Conservation (phyloP, 345 rosid species). For the Brassica incana region DNA sequence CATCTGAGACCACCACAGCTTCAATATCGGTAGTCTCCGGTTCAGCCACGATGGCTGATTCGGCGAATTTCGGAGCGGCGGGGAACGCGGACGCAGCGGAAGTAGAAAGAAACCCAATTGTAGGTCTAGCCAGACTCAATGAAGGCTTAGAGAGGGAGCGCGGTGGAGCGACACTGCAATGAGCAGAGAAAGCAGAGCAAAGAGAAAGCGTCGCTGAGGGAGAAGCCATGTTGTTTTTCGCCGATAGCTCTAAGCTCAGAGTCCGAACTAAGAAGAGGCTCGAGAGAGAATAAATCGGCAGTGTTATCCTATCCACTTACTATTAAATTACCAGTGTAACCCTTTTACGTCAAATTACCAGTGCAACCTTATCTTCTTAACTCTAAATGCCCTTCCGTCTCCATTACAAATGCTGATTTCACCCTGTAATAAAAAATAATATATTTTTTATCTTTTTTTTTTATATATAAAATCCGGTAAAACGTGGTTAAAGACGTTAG, state of each 20-base stretch:
- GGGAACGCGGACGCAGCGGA: slow-evolving; percentile 39
- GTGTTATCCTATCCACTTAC: slow-evolving; percentile 39
- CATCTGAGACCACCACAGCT: slow-evolving; percentile 38
- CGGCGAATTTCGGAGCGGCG: slow-evolving; percentile 49
- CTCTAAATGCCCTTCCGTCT: no score
- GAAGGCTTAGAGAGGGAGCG: slow-evolving; percentile 41
- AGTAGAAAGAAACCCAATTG: slow-evolving; percentile 31
- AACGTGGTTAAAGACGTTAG: no score
- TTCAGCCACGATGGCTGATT: slow-evolving; percentile 51
- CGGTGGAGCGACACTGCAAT: slow-evolving; percentile 54
- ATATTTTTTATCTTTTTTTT: no score
- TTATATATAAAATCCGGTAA: no score
- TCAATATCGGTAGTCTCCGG: slow-evolving; percentile 37
- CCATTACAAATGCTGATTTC: no score
- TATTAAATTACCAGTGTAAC: background rate
- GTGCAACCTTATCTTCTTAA: background rate
- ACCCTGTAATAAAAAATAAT: no score
- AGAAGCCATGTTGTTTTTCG: slow-evolving; percentile 45
- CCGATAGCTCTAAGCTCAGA: slow-evolving; percentile 14
- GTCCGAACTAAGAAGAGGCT: background rate
- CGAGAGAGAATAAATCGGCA: background rate
- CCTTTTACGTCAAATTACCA: background rate
- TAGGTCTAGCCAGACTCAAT: slow-evolving; percentile 35
- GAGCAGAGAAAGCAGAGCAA: slow-evolving; percentile 58
- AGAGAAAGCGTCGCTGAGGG: slow-evolving; percentile 57